Evolutionary conservation across 176 grass and related monocot genomes (phyloP).

Genomic region (Carex kokanica): DNA sequence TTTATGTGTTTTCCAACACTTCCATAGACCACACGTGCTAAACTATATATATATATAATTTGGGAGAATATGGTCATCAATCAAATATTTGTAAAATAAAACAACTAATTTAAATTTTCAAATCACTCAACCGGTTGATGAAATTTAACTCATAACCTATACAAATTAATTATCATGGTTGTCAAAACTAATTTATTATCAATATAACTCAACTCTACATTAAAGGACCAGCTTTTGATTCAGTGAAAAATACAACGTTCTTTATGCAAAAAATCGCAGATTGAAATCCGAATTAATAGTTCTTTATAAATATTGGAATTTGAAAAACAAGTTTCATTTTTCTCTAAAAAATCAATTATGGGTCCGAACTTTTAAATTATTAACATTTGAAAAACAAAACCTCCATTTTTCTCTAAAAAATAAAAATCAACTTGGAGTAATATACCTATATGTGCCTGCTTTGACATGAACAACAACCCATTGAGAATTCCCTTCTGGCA

Average conservation of each 20-base stretch:
- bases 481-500: slow-evolving; percentile 57
- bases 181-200: no score
- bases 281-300: no score
- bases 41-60: not conserved
- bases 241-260: no score
- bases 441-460: slow-evolving; percentile 46
- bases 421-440: not conserved
- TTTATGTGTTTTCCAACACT: not conserved
- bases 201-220: not conserved
- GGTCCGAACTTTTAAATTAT: no score
- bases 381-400: not conserved
- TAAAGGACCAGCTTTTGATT: no score
- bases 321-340: not conserved
- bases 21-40: no score
- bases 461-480: slow-evolving; percentile 72
- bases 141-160: not conserved
- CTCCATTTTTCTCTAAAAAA: no score
- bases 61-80: not conserved
- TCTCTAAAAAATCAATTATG: not conserved
- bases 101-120: not conserved
- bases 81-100: not conserved
- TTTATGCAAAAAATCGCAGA: no score
- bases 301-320: no score
- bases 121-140: not conserved
- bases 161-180: no score